Evolutionary conservation across 306 rosid species (phyloP).

Genomic region (Lathyrus aphaca): DNA sequence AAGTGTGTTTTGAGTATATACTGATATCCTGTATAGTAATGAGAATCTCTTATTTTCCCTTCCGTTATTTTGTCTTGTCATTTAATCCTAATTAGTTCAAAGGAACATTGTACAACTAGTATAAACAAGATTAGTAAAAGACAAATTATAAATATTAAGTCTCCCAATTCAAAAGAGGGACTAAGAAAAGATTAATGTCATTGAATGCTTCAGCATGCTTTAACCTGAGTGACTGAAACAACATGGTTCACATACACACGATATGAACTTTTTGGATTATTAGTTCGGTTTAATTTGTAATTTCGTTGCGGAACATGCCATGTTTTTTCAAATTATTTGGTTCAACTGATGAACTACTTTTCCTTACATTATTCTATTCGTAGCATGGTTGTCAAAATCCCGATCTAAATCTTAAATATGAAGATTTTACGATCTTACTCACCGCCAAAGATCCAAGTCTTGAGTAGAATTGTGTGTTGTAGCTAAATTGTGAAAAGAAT

Average conservation of each 20-base stretch:
- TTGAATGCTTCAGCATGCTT: constrained; percentile 19
- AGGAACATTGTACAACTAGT: background rate
- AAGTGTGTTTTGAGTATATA: background rate
- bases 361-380: background rate
- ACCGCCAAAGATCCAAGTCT: no score
- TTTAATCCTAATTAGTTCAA: background rate
- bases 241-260: no score
- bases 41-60: background rate
- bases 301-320: constrained; percentile 17
- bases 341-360: constrained; percentile 11
- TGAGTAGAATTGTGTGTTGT: no score
- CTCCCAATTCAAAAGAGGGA: background rate
- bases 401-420: no score
- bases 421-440: no score
- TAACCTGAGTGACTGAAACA: background rate
- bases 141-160: background rate
- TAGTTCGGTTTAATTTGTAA: constrained; percentile 1
- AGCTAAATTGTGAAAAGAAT: no score
- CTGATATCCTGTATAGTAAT: background rate
- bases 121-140: background rate
- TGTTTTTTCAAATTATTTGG: constrained; percentile 20
- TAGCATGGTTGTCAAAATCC: background rate
- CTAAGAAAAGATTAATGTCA: background rate
- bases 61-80: background rate
- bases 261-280: no score